Evolutionary conservation across 2,329 filamentous ascomycete species (phyloP), one percentile per base, ranked within the genome.

Genomic region (Arthroderma sp.): DNA sequence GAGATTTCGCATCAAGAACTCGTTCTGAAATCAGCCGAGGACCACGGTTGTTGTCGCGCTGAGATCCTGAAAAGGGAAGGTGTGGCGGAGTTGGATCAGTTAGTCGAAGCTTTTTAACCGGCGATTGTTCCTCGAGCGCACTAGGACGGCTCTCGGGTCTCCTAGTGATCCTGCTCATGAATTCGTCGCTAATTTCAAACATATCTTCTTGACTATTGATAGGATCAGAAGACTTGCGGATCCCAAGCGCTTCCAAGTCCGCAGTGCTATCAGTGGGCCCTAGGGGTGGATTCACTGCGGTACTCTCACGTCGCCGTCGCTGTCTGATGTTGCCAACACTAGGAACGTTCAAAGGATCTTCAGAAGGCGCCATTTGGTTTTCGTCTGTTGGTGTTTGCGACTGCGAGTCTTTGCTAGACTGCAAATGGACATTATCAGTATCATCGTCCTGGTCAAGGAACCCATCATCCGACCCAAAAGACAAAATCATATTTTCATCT

Each of bases 401-500:
- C 4, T n/a, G 7, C 9, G 7, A 34, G 10, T 42, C 40, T 9
- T 42, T 10, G 15, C 6, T 11, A 27, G 31, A 29, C 8, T 43
- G 39, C 4, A 33, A 33, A 36, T 46, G 38, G 8, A 40, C 32
- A 27, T 44, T 6, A 40, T 44, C 43, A 29, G 42, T 10, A 47
- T 42, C 63, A 45, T 71, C 68, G 34, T 38, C 30, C 29, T 40
- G 40, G 15, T 22, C 15, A 22, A 22, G 15, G n/a, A 60, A 55
- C 8, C 57, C 55, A 6, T 64, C 60, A 30, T 67, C 64, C 3
- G 52, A 64, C 1, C 69, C 66, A 37, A 70, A 60, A n/a, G 68
- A 62, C 27, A 70, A 59, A 28, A 80, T 75, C 22, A 70, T 72
- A 29, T 68, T 66, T 53, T 86, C 80, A 52, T 88, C 80, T 4